These are phyloP conservation scores for Nakazawaea anatomiae DNA, from an alignment of 805 yeast genomes.

Conservation along the genomic window DNA sequence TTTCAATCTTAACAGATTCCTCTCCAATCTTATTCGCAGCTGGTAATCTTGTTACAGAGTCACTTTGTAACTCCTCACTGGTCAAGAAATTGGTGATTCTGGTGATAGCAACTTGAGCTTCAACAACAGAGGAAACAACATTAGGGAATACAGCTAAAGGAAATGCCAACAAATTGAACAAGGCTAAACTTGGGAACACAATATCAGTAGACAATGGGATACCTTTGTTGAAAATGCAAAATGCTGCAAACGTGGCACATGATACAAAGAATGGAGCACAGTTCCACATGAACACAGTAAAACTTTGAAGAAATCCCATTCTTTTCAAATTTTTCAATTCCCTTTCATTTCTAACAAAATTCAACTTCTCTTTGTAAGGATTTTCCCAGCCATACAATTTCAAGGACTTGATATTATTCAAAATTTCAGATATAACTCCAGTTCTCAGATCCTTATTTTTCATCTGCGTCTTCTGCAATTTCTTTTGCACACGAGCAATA, in stretches of 20 bases:
- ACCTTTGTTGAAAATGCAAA: slow-evolving; percentile 50
- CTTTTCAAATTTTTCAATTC: slow-evolving; percentile 72
- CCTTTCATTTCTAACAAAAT: slow-evolving; percentile 79
- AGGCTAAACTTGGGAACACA: slow-evolving; percentile 84
- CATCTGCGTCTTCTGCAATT: slow-evolving; percentile 82
- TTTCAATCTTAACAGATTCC: slow-evolving; percentile 51
- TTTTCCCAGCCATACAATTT: slow-evolving; percentile 95
- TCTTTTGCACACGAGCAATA: slow-evolving; percentile 63
- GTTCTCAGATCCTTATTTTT: slow-evolving; percentile 87
- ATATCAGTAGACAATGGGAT: slow-evolving; percentile 80
- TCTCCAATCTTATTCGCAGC: slow-evolving; percentile 55
- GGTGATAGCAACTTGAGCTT: slow-evolving; percentile 76
- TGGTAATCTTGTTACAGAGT: slow-evolving; percentile 55
- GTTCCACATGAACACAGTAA: slow-evolving; percentile 71
- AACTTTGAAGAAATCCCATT: slow-evolving; percentile 68
- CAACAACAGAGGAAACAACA: slow-evolving; percentile 80
- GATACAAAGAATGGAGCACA: slow-evolving; percentile 88
- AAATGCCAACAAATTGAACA: slow-evolving; percentile 84
- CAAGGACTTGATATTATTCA: slow-evolving; percentile 87
- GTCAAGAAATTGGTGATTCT: slow-evolving; percentile 72
- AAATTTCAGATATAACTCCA: slow-evolving; percentile 78
- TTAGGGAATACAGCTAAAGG: slow-evolving; percentile 91
- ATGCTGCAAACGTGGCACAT: slow-evolving; percentile 82
- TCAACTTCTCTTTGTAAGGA: slow-evolving; percentile 71
- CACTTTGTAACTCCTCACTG: slow-evolving; percentile 76